Evolutionary conservation across 2,329 filamentous ascomycete genomes (phyloP), one percentile per base, ranked within the genome.

Genomic region (Fusarium sp.): DNA sequence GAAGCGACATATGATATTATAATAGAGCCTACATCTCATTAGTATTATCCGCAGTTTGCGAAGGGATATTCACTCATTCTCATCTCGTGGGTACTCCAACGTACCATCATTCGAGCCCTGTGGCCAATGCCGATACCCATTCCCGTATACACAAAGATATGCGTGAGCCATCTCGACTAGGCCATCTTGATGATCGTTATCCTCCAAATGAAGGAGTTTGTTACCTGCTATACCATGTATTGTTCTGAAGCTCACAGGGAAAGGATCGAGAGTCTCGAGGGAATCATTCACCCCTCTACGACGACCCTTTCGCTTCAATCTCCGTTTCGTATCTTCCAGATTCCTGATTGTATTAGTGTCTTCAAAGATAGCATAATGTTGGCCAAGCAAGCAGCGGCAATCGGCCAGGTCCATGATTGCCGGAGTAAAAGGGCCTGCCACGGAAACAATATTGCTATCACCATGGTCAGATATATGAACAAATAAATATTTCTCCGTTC

Each of bases 121-220:
- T n/a, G 38, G 43, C 66, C 66, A 70, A 14, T 54, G 53, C 8
- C 2, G 2, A 6, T n/a, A 4, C 2, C 66, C 66, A 25, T 70
- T 44, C 0, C 6, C 12, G 6, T 3, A 3, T 8, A 30, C 6
- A 12, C 66, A 70, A 18, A 70, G 43, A 3, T 57, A 70, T 9
- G 10, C 11, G 5, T 70, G 66, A 5, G 66, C 38, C 66, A 70
- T 63, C 6, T 66, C 18, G 6, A 62, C 9, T 1, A 70, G 25
- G 2, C 61, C 61, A 2, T 18, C 2, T 2, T 12, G 52, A 1
- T 70, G 55, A 1, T 5, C 2, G 3, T 0, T 2, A 2, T 58
- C 6, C 1, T 30, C 10, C 25, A 50, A 44, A 3, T 47, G 6
- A 2, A 58, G 29, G 0, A 70, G 51, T 2, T 42, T 9, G 4